Base-by-base conservation (phyloP, 192 early-diverging fungal species). In the Entomortierella parvispora region DNA sequence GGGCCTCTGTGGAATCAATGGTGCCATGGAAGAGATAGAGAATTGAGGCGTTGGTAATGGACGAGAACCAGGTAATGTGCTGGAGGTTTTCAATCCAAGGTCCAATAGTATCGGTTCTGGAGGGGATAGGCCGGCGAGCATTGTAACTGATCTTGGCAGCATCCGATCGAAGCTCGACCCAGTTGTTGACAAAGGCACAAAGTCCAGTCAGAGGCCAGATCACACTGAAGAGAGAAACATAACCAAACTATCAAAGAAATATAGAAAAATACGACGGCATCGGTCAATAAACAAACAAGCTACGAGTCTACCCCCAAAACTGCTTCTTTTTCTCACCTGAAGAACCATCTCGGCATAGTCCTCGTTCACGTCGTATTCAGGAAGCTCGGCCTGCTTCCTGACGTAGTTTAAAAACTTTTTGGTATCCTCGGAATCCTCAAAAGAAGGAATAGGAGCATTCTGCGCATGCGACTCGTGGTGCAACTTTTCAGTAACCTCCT, bases 311-410 rank as follows among this genome's bases (percentile, higher is more conserved):
- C 12, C 11, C 2, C 17, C 20, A 43, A 0, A 64, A 18, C 42
- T n/a, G 12, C 28, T 65, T 42, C 51, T 29, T 45, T 0, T 47
- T 5, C 26, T 53, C 79, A 91, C 87, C 87, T 97, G 96, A 64
- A 91, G 89, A 59, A 91, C 89, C 93, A 98, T 94, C 78, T 98
- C 96, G 34, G 90, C 88, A 71, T 97, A 97, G 74, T 98, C 96
- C 54, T 87, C 88, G 55, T 92, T 95, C 51, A 94, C 89, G 66
- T 92, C 89, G 70, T 98, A 97, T 33, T 82, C 88, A 12, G 92
- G 91, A 56, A 92, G 79, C 8, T 68, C 84, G 18, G 85, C 83
- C 61, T 94, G 89, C 32, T 81, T 84, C 51, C 81, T 56, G 12
- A 90, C 84, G 28, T 77, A 79, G 33, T 88, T 72, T 63, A 90